phyloP scores from a whole-genome alignment of 345 rosid genomes.

The Gossypium thurberi region DNA sequence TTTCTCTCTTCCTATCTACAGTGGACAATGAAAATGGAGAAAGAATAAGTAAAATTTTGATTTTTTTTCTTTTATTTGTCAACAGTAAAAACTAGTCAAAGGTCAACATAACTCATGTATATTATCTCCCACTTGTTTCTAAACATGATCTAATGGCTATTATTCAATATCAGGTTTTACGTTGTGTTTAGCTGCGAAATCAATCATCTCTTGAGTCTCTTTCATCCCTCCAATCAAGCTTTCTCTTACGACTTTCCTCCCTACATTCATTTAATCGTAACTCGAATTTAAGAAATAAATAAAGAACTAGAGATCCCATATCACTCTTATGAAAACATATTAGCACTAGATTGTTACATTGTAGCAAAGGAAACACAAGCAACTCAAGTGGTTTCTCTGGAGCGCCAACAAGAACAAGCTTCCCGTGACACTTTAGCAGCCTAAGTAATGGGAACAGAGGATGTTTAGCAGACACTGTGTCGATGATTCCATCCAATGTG shows the following conservation, averaged over 20 bases:
- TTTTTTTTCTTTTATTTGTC: no score
- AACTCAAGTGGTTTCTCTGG: slow-evolving; percentile 44
- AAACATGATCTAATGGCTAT: no score
- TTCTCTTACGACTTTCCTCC: slow-evolving; percentile 40
- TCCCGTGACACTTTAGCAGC: slow-evolving; percentile 33
- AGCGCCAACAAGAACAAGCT: slow-evolving; percentile 30
- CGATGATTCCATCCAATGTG: no score
- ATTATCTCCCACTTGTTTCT: no score
- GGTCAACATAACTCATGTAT: no score
- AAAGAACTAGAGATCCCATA: no score
- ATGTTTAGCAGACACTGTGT: no score
- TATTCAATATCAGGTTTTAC: slow-evolving; percentile 46
- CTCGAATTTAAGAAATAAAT: neutral
- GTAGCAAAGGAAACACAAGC: slow-evolving; percentile 28
- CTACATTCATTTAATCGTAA: slow-evolving; percentile 9
- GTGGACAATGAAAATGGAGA: no score
- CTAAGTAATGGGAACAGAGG: slow-evolving; percentile 22
- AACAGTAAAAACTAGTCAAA: no score
- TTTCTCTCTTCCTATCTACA: no score
- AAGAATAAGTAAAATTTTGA: no score
- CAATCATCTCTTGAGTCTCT: slow-evolving; percentile 13
- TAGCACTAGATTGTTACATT: slow-evolving; percentile 20
- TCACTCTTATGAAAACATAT: no score
- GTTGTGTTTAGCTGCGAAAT: slow-evolving; percentile 43
- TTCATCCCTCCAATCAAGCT: slow-evolving; percentile 44